These are phyloP conservation scores for Solanum pinnatisectum DNA, from an alignment of 257 asterid species.

Conservation along the genomic window DNA sequence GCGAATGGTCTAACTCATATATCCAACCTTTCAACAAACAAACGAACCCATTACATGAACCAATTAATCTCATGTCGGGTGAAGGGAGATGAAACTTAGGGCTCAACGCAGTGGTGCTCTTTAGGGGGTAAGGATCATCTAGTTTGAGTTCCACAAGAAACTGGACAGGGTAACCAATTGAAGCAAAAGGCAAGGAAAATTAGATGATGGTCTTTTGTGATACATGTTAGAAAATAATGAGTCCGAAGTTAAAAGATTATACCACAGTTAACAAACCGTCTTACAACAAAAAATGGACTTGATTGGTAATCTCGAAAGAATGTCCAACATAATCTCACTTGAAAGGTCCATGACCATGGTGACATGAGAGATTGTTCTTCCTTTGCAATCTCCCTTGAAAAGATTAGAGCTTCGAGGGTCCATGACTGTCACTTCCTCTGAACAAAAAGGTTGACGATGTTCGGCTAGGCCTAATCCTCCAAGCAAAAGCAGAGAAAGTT, in stretches of 20 bases:
- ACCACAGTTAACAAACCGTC: background rate
- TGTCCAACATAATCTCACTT: background rate
- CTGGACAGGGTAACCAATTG: background rate
- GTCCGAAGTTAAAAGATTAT: background rate
- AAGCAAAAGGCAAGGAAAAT: background rate
- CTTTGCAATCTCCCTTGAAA: too few relatives aligned
- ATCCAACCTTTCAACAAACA: background rate
- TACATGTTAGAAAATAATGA: background rate
- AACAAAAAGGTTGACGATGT: too few relatives aligned
- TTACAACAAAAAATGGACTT: background rate
- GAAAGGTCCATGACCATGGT: background rate
- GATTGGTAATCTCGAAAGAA: background rate
- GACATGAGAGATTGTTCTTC: too few relatives aligned
- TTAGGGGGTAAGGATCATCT: background rate
- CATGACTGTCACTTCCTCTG: too few relatives aligned
- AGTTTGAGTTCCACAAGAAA: background rate
- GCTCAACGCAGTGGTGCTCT: background rate
- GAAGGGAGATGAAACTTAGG: background rate
- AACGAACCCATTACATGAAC: background rate
- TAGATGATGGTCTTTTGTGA: background rate
- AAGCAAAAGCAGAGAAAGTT: background rate
- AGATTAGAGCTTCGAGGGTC: too few relatives aligned
- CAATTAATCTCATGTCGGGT: background rate
- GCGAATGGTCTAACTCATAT: background rate
- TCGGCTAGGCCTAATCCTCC: background rate